Evolutionary conservation across 1,139 yeast species (phyloP).

Genomic region (Protomyces macrosporus): DNA sequence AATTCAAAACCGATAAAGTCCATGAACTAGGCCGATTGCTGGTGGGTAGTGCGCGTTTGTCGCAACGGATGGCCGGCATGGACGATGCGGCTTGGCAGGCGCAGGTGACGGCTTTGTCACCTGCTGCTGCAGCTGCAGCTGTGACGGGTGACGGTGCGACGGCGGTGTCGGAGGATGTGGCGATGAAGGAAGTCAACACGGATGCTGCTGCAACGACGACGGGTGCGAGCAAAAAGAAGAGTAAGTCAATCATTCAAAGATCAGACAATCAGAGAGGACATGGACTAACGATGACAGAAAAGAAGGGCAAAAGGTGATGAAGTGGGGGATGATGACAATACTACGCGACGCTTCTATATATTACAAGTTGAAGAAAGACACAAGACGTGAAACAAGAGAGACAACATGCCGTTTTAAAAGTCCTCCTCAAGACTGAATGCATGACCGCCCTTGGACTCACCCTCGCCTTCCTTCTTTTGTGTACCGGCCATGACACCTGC

Average conservation of each 20-base stretch:
- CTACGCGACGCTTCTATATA: not conserved
- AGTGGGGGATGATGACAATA: not conserved
- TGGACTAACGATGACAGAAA: not conserved
- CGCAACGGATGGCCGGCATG: not conserved
- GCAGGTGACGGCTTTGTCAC: not conserved
- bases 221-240: not conserved
- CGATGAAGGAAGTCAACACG: not conserved
- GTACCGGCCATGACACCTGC: conserved; percentile 91
- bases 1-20: conserved; percentile 17
- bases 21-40: conserved; percentile 12
- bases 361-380: conserved; percentile 2
- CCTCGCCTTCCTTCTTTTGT: conserved; percentile 44
- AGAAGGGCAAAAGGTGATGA: conserved; percentile 5
- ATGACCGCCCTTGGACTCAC: conserved; percentile 38
- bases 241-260: not conserved
- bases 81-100: not conserved
- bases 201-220: not conserved
- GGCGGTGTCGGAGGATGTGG: not conserved
- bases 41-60: conserved; percentile 7
- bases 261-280: not conserved
- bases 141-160: no score
- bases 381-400: not conserved
- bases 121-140: not conserved
- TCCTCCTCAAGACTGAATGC: conserved; percentile 45
- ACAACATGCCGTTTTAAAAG: conserved; percentile 37